Percentiles rank a stretch among this genome's conserved stretches.
These are phyloP conservation scores for Aphanomyces euteiches DNA, from an alignment of 352 stramenopile genomes.

Conservation along the genomic window DNA sequence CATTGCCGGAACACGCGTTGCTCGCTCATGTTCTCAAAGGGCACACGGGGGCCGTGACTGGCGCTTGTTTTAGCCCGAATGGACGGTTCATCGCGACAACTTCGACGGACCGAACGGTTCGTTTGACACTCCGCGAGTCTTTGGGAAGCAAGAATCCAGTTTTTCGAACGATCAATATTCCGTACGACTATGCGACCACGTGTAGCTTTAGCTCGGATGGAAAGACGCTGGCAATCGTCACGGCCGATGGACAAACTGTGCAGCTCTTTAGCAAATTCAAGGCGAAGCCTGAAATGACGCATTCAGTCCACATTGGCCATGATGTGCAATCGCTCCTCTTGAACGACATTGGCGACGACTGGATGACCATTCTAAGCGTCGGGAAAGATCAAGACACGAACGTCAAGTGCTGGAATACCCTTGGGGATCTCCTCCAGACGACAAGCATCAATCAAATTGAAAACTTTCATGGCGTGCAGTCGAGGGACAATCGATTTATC, in stretches of 20 bases:
- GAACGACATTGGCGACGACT: slow-evolving; percentile 78
- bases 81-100: slow-evolving; percentile 69
- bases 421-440: slow-evolving; percentile 59
- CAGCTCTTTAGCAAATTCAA: slow-evolving; percentile 81
- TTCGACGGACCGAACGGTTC: slow-evolving; percentile 70
- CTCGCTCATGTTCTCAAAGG: slow-evolving; percentile 55
- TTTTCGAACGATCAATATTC: slow-evolving; percentile 61
- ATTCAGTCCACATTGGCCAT: slow-evolving; percentile 57
- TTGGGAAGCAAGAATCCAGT: slow-evolving; percentile 60
- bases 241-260: slow-evolving; percentile 60
- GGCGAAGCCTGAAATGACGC: slow-evolving; percentile 61
- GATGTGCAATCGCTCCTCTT: slow-evolving; percentile 78
- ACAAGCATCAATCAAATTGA: slow-evolving; percentile 78
- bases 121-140: slow-evolving; percentile 60
- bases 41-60: slow-evolving; percentile 67
- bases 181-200: slow-evolving; percentile 74
- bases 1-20: slow-evolving; percentile 38
- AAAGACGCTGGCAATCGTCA: slow-evolving; percentile 59
- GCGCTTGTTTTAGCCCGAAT: slow-evolving; percentile 68
- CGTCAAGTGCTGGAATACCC: slow-evolving; percentile 77
- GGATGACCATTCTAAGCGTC: slow-evolving; percentile 73
- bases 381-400: slow-evolving; percentile 65
- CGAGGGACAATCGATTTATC: slow-evolving; percentile 79
- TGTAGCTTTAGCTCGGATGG: slow-evolving; percentile 75
- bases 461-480: slow-evolving; percentile 75